Evolutionary conservation across 2,329 filamentous ascomycete species (phyloP).

Genomic region (Nemania sp.): DNA sequence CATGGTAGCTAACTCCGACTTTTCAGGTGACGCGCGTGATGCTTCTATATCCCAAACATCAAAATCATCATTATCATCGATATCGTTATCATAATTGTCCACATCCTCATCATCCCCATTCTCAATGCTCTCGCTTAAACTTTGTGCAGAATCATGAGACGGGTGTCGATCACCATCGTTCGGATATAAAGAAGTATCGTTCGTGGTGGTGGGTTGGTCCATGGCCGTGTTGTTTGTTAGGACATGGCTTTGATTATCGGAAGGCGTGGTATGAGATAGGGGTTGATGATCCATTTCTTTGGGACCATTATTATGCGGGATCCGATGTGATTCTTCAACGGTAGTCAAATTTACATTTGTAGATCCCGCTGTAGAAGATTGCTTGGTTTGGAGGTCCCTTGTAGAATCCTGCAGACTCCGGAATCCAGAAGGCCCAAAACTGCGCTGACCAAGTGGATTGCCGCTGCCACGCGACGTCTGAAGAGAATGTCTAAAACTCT

Average conservation of each 20-base stretch:
- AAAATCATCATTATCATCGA: constrained; percentile 37
- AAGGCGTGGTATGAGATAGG: constrained; percentile 17
- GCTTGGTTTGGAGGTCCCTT: constrained; percentile 7
- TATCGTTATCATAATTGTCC: constrained; percentile 21
- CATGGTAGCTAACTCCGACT: constrained; percentile 28
- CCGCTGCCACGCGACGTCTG: constrained; percentile 20
- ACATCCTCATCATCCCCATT: constrained; percentile 27
- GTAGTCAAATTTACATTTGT: constrained; percentile 25
- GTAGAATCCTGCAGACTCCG: constrained; percentile 18
- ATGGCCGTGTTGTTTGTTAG: constrained; percentile 21
- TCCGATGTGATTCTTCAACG: constrained; percentile 24
- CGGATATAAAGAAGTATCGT: not conserved
- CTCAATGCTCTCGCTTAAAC: constrained; percentile 21
- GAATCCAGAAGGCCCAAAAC: constrained; percentile 16
- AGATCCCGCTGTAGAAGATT: constrained; percentile 25
- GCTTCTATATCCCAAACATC: constrained; percentile 64
- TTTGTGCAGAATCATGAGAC: constrained; percentile 29
- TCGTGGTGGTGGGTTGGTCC: constrained; percentile 11
- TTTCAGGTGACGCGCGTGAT: constrained; percentile 48
- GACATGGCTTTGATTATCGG: constrained; percentile 24
- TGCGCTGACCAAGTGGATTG: constrained; percentile 27
- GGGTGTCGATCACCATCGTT: constrained; percentile 20
- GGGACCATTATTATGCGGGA: constrained; percentile 21
- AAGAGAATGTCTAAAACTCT: constrained; percentile 19
- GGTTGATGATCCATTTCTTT: constrained; percentile 20